phyloP scores from a whole-genome alignment of 2,329 filamentous ascomycete species.

The Fusarium sterilihyphosum region DNA sequence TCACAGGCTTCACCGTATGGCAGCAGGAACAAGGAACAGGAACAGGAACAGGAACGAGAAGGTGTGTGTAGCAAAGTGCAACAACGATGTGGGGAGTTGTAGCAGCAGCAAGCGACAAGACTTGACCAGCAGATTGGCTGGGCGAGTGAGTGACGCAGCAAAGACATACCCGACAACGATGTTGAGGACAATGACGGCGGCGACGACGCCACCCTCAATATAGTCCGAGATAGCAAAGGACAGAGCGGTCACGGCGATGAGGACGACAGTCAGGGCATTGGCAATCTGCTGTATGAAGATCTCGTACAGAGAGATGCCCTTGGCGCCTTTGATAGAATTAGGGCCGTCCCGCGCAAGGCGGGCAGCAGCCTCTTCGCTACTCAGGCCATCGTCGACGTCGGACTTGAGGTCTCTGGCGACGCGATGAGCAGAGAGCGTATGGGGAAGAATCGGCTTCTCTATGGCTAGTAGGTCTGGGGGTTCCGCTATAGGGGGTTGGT shows the following conservation, averaged over 20 bases:
- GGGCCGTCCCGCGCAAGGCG: slow-evolving; percentile 73
- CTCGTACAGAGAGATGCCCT: slow-evolving; percentile 77
- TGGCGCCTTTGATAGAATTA: slow-evolving; percentile 77
- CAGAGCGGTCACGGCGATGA: slow-evolving; percentile 78
- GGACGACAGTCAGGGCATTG: slow-evolving; percentile 79
- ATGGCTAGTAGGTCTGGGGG: slow-evolving; percentile 49
- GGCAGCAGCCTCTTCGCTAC: slow-evolving; percentile 68
- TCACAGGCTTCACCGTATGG: slow-evolving; percentile 45
- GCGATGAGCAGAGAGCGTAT: slow-evolving; percentile 49
- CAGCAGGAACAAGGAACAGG: slow-evolving; percentile 33
- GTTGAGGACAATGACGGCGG: slow-evolving; percentile 73
- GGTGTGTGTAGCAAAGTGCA: slow-evolving; percentile 35
- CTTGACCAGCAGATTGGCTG: slow-evolving; percentile 28
- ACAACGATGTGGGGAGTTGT: slow-evolving; percentile 26
- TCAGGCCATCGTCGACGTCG: slow-evolving; percentile 68
- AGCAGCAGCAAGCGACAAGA: slow-evolving; percentile 21
- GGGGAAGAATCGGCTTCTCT: slow-evolving; percentile 50
- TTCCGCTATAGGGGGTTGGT: slow-evolving; percentile 54
- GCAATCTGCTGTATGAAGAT: slow-evolving; percentile 81
- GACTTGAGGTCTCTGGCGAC: slow-evolving; percentile 54
- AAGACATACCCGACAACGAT: slow-evolving; percentile 69
- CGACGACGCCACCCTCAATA: slow-evolving; percentile 71
- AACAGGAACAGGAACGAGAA: slow-evolving; percentile 15
- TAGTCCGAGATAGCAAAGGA: slow-evolving; percentile 73
- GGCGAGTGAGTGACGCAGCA: slow-evolving; percentile 35